Evolutionary conservation across 73 alveolate species (phyloP).

Genomic region (Blepharisma stoltei): DNA sequence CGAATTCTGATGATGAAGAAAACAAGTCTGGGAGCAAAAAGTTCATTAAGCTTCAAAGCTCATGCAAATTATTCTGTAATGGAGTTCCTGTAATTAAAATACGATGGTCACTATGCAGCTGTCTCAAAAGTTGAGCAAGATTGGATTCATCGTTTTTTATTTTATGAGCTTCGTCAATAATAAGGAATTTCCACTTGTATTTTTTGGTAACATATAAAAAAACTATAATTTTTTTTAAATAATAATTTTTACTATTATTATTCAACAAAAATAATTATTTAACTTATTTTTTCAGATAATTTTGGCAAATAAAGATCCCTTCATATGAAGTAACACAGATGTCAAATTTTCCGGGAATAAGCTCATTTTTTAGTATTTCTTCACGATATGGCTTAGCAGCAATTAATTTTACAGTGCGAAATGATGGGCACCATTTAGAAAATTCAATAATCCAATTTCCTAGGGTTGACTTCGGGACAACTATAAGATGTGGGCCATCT

Average conservation of each 20-base stretch:
- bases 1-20: conserved; percentile 80
- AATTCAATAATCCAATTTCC: conserved; percentile 97
- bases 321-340: conserved; percentile 93
- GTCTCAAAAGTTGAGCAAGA: conserved; percentile 67
- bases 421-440: conserved; percentile 87
- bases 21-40: conserved; percentile 96
- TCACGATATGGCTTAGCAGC: conserved; percentile 94
- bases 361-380: conserved; percentile 70
- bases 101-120: conserved; percentile 81
- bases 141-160: conserved; percentile 90
- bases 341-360: conserved; percentile 87
- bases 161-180: conserved; percentile 97
- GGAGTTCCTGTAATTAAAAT: conserved; percentile 96
- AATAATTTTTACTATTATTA: too few species aligned
- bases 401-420: conserved; percentile 80
- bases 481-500: conserved; percentile 67
- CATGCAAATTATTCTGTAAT: conserved; percentile 95
- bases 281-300: conserved; percentile 61
- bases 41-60: conserved; percentile 95
- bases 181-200: conserved; percentile 90
- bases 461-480: conserved; percentile 92
- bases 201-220: too few species aligned
- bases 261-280: too few species aligned
- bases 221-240: too few species aligned
- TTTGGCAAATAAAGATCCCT: conserved; percentile 92